Evolutionary conservation across 225 moss, liverwort and hornwort genomes (phyloP).

Genomic region (Pseudisothecium myosuroides): DNA sequence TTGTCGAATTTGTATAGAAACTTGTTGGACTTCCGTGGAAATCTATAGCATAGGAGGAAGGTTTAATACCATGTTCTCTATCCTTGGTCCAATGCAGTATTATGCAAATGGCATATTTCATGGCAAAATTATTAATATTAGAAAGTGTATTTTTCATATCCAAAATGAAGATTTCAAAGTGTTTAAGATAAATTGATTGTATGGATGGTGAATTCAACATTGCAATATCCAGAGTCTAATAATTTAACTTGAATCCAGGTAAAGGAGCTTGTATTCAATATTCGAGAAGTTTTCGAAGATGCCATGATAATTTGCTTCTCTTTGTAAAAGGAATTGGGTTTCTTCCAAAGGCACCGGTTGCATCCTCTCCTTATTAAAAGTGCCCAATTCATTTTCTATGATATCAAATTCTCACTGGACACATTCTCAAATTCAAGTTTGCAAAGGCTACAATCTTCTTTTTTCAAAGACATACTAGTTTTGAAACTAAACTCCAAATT

Average conservation of each 20-base stretch:
- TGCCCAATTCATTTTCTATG: no score
- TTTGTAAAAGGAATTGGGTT: rapidly evolving
- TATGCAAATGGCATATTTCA: rapidly evolving
- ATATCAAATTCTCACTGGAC: rapidly evolving
- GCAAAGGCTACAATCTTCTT: background rate
- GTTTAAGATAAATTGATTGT: no score
- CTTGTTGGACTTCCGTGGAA: no score
- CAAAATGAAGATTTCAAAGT: background rate
- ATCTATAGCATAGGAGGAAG: no score
- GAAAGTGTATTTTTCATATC: rapidly evolving
- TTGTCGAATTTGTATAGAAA: no score
- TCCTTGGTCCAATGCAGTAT: no score
- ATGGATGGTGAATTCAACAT: background rate
- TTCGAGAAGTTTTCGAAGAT: background rate
- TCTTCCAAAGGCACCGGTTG: no score
- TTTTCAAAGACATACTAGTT: rapidly evolving
- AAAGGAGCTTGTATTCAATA: rapidly evolving
- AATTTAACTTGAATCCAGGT: background rate
- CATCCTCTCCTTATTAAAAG: no score
- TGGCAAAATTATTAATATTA: background rate
- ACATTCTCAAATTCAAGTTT: background rate
- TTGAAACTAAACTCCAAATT: background rate
- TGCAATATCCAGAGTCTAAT: background rate
- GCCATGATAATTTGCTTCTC: no score
- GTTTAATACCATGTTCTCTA: no score